A percentile compares a stretch with the other conserved stretches of the same genome.
phyloP scores from a whole-genome alignment of 2,329 filamentous ascomycete genomes.

The Microascus cirrosus region DNA sequence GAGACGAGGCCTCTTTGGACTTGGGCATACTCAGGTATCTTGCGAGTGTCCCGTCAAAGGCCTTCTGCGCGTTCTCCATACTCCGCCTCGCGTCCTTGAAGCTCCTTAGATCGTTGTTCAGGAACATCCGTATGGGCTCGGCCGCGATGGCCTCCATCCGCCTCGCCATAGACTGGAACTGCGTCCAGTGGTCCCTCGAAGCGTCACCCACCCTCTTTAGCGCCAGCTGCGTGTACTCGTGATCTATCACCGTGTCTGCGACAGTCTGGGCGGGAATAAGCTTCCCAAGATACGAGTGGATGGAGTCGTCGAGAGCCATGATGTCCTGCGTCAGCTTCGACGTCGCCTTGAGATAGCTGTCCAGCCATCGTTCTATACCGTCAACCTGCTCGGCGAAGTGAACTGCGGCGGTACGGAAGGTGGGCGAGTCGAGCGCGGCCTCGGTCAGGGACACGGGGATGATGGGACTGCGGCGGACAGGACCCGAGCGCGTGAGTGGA shows the following conservation, averaged over 20 bases:
- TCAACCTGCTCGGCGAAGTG: constrained; percentile 92
- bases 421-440: constrained; percentile 90
- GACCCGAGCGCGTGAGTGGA: background rate
- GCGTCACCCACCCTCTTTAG: constrained; percentile 78
- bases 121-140: constrained; percentile 72
- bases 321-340: constrained; percentile 50
- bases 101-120: constrained; percentile 65
- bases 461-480: constrained; percentile 21
- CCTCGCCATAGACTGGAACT: constrained; percentile 61
- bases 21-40: constrained; percentile 81
- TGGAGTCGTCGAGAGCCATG: constrained; percentile 63
- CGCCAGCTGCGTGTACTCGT: constrained; percentile 86
- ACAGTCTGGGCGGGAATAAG: constrained; percentile 63
- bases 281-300: constrained; percentile 66
- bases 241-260: constrained; percentile 79
- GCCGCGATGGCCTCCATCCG: constrained; percentile 66
- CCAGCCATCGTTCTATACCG: constrained; percentile 84
- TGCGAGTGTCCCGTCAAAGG: constrained; percentile 70
- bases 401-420: constrained; percentile 75
- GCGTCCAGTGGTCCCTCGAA: constrained; percentile 77
- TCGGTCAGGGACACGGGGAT: constrained; percentile 82
- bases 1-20: constrained; percentile 81
- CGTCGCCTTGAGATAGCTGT: constrained; percentile 41
- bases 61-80: constrained; percentile 71
- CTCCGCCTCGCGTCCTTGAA: constrained; percentile 76